Conservation (phyloP, 1,284 basidiomycete genomes). For the Calocybe gambosa region DNA sequence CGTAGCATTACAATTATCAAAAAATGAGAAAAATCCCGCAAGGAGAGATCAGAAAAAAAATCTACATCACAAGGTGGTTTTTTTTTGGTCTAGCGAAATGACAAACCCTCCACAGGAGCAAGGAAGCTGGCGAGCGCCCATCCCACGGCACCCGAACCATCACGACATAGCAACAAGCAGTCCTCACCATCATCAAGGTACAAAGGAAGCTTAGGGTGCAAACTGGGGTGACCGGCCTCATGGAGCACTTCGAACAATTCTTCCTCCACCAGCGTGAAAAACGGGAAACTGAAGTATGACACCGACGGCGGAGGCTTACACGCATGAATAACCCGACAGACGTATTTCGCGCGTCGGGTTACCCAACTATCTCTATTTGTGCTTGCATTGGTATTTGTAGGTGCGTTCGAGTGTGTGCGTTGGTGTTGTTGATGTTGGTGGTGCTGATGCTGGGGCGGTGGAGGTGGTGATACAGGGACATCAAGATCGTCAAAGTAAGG, state of each 20-base stretch:
- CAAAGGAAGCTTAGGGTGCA: conserved; percentile 62
- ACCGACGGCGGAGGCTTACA: conserved; percentile 58
- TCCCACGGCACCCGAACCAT: conserved; percentile 50
- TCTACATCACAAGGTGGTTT: not conserved
- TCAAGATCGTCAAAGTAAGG: conserved; percentile 15
- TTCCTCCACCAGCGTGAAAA: conserved; percentile 58
- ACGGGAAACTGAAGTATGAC: conserved; percentile 66
- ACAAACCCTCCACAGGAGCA: conserved; percentile 40
- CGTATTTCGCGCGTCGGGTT: conserved; percentile 48
- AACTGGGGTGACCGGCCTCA: conserved; percentile 71
- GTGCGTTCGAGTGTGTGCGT: conserved; percentile 22
- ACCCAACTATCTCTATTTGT: conserved; percentile 30
- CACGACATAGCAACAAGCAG: conserved; percentile 60
- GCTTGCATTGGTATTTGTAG: not conserved
- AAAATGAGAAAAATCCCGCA: not conserved
- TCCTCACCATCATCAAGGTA: conserved; percentile 78
- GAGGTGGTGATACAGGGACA: conserved; percentile 17
- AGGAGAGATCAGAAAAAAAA: not conserved
- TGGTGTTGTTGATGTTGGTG: conserved; percentile 19
- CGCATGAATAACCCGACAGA: conserved; percentile 58
- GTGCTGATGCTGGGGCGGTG: conserved; percentile 12
- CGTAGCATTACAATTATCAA: not conserved
- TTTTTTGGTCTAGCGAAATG: conserved; percentile 5
- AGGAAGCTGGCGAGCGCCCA: conserved; percentile 79
- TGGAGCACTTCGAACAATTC: conserved; percentile 61